Evolutionary conservation across 164 flowering plant species (phyloP), one percentile per base, ranked within the genome.

Genomic region (Annona squamosa): DNA sequence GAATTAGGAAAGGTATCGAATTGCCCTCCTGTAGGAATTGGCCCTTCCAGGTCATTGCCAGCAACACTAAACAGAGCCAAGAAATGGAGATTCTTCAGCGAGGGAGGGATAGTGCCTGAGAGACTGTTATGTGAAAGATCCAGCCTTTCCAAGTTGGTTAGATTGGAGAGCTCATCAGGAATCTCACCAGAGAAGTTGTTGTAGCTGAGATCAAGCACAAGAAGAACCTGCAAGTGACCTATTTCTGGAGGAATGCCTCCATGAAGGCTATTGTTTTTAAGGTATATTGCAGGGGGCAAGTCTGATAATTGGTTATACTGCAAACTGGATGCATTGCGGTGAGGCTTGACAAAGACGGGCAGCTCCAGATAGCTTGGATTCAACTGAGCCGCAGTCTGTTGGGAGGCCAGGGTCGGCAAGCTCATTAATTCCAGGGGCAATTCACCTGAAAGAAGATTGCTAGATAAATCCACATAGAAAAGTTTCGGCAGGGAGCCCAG

Each of bases 11-110:
- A 90, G 17, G 89, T 86, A 71, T 86, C 87, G 59, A 90, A 84
- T 74, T 89, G 95, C 46, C 87, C 84, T 19, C 95, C 91, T 48
- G 83, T 18, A 17, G 95, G 92, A 69, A 89, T 78, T 5, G 77
- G 78, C n/a, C 95, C 95, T 52, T 82, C 73, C 45, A 90, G 91
- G 73, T 79, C 68, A 64, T 90, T 90, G 78, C 81, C 2, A 56
- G 91, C 86, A 37, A 89, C 95, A 57, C 77, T 85, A 70, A 90
- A 86, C 5, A 41, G 85, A 52, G 92, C 85, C 74, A 89, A 65
- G 83, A 89, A 90, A 72, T 81, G 78, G 44, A 90, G 89, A 37
- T 65, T 75, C 57, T 70, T 79, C 48, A 89, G 83, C 2, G 91
- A 87, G 61, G 73, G 69, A 17, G 95, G 95, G 52, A 90, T 90